Evolutionary conservation across 495 filamentous ascomycete species (phyloP).

Genomic region (Trichocladium uniseriatum): DNA sequence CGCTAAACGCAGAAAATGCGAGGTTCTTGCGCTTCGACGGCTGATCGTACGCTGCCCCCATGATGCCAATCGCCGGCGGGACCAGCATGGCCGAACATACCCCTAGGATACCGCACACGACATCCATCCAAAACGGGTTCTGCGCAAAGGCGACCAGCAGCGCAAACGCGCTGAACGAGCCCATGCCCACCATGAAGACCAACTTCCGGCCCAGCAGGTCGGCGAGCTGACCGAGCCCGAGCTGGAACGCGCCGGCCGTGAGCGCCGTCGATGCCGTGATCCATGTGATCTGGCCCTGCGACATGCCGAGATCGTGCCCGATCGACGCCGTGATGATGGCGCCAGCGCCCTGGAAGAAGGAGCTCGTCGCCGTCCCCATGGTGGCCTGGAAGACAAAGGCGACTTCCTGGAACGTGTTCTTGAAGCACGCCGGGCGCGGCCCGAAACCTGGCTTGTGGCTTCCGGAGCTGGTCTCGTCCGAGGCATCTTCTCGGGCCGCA

Average conservation of each 20-base stretch:
- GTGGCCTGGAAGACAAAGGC: conserved; percentile 60
- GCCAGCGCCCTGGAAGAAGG: conserved; percentile 50
- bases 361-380: conserved; percentile 56
- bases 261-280: conserved; percentile 56
- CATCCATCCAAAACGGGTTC: conserved; percentile 53
- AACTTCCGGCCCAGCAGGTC: conserved; percentile 57
- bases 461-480: neutral
- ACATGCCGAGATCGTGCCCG: conserved; percentile 54
- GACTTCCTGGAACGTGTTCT: conserved; percentile 52
- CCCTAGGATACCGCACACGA: conserved; percentile 55
- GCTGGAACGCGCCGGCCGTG: conserved; percentile 54
- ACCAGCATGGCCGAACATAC: conserved; percentile 54
- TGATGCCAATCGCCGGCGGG: conserved; percentile 56
- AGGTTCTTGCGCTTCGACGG: conserved; percentile 59
- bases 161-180: conserved; percentile 45
- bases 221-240: conserved; percentile 58
- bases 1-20: conserved; percentile 61
- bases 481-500: neutral
- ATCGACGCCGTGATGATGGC: conserved; percentile 57
- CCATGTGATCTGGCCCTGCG: conserved; percentile 61
- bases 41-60: conserved; percentile 52
- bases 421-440: conserved; percentile 49
- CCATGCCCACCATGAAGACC: conserved; percentile 55
- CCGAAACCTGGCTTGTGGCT: neutral
- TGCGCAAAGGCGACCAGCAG: conserved; percentile 53